Conservation (phyloP, 2,329 filamentous ascomycete genomes). For the Scopulariopsis brevicaulis region DNA sequence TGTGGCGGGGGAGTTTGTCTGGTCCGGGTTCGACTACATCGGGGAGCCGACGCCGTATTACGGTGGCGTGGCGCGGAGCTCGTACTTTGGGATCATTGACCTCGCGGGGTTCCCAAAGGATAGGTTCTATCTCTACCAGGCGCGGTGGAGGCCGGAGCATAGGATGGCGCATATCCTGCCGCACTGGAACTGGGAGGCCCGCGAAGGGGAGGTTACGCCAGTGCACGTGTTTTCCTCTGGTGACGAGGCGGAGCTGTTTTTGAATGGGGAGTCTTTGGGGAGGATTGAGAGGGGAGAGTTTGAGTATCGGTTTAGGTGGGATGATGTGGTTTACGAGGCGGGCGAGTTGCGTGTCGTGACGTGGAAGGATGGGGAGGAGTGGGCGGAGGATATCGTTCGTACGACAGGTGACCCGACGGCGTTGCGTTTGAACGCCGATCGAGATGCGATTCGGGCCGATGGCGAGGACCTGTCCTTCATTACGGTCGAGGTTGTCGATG, state of each 20-base stretch:
- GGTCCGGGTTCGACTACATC: constrained; percentile 38
- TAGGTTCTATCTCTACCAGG: constrained; percentile 41
- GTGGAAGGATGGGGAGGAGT: constrained; percentile 32
- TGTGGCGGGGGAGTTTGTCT: constrained; percentile 42
- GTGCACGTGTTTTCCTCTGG: constrained; percentile 41
- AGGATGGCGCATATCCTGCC: constrained; percentile 39
- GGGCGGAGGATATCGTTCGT: constrained; percentile 27
- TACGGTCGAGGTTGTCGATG: constrained; percentile 31
- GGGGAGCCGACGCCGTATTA: constrained; percentile 36
- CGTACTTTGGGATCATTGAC: constrained; percentile 46
- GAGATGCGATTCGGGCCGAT: constrained; percentile 23
- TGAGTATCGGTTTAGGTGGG: constrained; percentile 41
- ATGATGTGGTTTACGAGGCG: constrained; percentile 33
- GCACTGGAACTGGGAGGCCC: constrained; percentile 42
- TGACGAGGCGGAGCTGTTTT: constrained; percentile 42
- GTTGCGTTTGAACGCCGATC: constrained; percentile 27
- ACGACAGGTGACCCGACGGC: constrained; percentile 27
- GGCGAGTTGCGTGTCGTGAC: constrained; percentile 34
- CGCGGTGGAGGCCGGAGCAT: constrained; percentile 36
- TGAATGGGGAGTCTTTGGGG: constrained; percentile 36
- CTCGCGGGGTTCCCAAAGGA: constrained; percentile 46
- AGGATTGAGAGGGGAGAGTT: constrained; percentile 19
- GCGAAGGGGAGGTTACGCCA: constrained; percentile 33
- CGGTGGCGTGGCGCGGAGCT: constrained; percentile 28
- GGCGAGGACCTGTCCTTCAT: constrained; percentile 35